Evolutionary conservation across 331 rosid genomes (phyloP).

Genomic region (Quercus tomentella): DNA sequence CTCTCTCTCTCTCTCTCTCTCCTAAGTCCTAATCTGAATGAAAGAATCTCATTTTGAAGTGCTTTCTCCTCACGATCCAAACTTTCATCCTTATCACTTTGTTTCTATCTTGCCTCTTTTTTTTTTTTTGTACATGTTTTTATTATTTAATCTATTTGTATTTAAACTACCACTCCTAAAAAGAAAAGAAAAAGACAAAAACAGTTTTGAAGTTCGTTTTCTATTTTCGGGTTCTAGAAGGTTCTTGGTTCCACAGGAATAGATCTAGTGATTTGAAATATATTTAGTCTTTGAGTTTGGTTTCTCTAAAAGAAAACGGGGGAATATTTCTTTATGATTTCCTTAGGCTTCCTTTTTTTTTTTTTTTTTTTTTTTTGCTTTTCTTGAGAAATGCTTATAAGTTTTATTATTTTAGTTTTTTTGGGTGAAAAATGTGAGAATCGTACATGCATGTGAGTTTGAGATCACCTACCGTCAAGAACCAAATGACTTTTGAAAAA

Average conservation of each 20-base stretch:
- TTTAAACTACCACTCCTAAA: too few species aligned
- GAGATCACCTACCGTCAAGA: not conserved
- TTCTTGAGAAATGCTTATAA: not conserved
- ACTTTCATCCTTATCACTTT: not conserved
- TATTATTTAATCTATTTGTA: too few species aligned
- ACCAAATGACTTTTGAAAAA: not conserved
- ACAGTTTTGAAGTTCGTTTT: too few species aligned
- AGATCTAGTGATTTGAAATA: slow-evolving; percentile 19
- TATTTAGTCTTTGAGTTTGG: not conserved
- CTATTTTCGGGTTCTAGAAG: too few species aligned
- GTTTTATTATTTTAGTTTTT: not conserved
- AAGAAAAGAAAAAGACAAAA: too few species aligned
- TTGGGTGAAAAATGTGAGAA: not conserved
- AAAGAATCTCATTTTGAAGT: too few species aligned
- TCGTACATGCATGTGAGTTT: not conserved
- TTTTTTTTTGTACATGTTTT: not conserved
- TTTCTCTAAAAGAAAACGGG: not conserved
- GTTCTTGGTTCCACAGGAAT: not conserved
- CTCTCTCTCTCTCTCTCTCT: not conserved
- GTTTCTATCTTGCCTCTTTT: not conserved
- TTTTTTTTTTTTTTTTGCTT: not conserved
- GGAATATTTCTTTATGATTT: not conserved
- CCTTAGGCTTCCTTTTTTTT: not conserved
- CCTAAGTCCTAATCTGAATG: not conserved
- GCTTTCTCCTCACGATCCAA: not conserved